These are phyloP conservation scores for Penicillium lagena DNA, from an alignment of 495 filamentous ascomycete species.

Conservation along the genomic window DNA sequence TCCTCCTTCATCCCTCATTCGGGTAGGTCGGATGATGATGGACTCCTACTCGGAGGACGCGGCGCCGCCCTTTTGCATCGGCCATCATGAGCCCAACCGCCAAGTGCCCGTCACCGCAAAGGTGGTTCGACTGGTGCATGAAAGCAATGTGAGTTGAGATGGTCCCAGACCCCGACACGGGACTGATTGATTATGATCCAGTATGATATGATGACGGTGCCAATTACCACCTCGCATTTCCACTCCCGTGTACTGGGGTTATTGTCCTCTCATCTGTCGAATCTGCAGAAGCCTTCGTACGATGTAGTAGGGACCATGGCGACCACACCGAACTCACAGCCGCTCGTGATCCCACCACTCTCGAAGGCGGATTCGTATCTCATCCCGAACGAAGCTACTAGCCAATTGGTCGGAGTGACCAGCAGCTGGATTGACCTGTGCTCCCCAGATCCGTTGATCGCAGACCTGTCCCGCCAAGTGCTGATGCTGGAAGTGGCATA, in stretches of 20 bases:
- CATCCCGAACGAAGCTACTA: slow-evolving; percentile 63
- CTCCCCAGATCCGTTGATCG: slow-evolving; percentile 73
- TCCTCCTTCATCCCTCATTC: too few species aligned
- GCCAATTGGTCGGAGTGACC: slow-evolving; percentile 62
- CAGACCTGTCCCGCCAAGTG: slow-evolving; percentile 79
- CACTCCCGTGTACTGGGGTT: slow-evolving; percentile 65
- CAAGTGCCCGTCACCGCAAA: slow-evolving; percentile 52
- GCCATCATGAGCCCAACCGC: slow-evolving; percentile 73
- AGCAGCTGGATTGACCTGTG: slow-evolving; percentile 90
- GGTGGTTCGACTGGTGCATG: slow-evolving; percentile 62
- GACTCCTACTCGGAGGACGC: slow-evolving; percentile 45
- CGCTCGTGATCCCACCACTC: slow-evolving; percentile 61
- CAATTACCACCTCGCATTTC: slow-evolving; percentile 80
- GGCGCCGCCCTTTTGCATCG: slow-evolving; percentile 65
- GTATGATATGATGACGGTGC: slow-evolving; percentile 90
- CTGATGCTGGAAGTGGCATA: slow-evolving; percentile 87
- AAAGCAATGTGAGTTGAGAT: slow-evolving; percentile 36
- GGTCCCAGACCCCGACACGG: too few species aligned
- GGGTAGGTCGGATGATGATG: too few species aligned
- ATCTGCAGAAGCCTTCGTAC: slow-evolving; percentile 19
- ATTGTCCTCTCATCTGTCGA: slow-evolving; percentile 51
- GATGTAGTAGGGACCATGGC: slow-evolving; percentile 29
- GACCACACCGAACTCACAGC: slow-evolving; percentile 32
- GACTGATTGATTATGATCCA: slow-evolving; percentile 27
- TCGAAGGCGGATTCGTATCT: slow-evolving; percentile 67